Evolutionary conservation across 805 yeast genomes (phyloP).

Genomic region (Yamadazyma olivae): DNA sequence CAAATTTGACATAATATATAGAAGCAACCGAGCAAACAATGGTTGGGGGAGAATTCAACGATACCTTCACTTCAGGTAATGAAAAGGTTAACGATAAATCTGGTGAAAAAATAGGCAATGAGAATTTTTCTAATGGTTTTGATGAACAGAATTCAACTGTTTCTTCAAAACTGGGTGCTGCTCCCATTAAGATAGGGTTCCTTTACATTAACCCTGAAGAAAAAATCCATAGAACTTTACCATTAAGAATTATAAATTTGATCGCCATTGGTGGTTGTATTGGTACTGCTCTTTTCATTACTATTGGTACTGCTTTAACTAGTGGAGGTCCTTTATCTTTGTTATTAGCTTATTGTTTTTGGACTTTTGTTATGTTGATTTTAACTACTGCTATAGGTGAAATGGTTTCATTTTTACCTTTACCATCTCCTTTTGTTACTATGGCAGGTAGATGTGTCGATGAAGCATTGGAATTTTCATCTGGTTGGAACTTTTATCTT

Average conservation of each 20-base stretch:
- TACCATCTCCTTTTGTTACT: constrained; percentile 35
- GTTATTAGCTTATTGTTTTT: constrained; percentile 28
- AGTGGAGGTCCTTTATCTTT: constrained; percentile 36
- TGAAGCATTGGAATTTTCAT: constrained; percentile 34
- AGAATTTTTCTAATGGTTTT: too few relatives aligned
- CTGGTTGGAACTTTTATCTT: constrained; percentile 32
- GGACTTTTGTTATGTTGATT: constrained; percentile 31
- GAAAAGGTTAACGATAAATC: too few relatives aligned
- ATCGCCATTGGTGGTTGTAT: constrained; percentile 23
- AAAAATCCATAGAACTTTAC: constrained; percentile 12
- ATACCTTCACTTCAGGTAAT: too few relatives aligned
- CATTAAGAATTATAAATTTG: constrained; percentile 11
- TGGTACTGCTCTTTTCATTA: constrained; percentile 15
- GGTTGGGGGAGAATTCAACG: too few relatives aligned
- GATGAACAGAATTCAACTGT: neutral
- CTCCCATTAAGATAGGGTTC: constrained; percentile 6
- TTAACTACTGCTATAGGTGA: constrained; percentile 39
- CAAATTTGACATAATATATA: neutral
- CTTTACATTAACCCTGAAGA: constrained; percentile 9
- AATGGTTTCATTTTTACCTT: constrained; percentile 38
- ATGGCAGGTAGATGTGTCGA: constrained; percentile 39
- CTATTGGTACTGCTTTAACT: constrained; percentile 17
- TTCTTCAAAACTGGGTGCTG: neutral
- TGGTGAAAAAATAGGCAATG: too few relatives aligned
- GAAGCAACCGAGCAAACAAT: too few relatives aligned